phyloP scores from a whole-genome alignment of 2,329 filamentous ascomycete species.

The Periconia macrospinosa region DNA sequence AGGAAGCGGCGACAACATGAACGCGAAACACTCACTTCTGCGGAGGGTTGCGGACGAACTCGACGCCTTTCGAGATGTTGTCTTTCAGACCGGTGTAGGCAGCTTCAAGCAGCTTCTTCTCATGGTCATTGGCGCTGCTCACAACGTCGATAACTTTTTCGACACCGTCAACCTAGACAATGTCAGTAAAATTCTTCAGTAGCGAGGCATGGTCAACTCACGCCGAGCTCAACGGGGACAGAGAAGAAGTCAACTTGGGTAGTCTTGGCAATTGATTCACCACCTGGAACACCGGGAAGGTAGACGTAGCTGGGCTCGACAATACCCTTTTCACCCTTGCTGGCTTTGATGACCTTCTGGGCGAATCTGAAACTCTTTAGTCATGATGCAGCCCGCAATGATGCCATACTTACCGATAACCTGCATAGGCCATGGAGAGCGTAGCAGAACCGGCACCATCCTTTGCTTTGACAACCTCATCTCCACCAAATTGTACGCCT shows the following conservation, averaged over 20 bases:
- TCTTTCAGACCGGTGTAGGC: conserved; percentile 77
- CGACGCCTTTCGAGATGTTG: conserved; percentile 93
- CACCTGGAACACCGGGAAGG: conserved; percentile 84
- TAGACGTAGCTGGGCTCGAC: conserved; percentile 96
- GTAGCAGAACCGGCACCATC: conserved; percentile 88
- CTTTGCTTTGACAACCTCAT: conserved; percentile 95
- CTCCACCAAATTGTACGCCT: conserved; percentile 94
- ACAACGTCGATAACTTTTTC: conserved; percentile 85
- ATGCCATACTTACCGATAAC: conserved; percentile 69
- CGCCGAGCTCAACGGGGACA: conserved; percentile 90
- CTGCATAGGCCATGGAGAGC: conserved; percentile 93
- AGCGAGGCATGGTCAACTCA: conserved; percentile 56
- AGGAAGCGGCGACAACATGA: not conserved
- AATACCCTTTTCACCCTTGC: conserved; percentile 87
- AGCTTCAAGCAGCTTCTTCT: conserved; percentile 82
- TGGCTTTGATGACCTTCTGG: conserved; percentile 88
- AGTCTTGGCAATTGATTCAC: conserved; percentile 80
- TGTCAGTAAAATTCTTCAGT: conserved; percentile 17
- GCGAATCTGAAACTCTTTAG: conserved; percentile 67
- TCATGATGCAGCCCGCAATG: not conserved
- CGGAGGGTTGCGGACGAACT: conserved; percentile 84
- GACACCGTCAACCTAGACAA: conserved; percentile 71
- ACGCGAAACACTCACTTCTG: conserved; percentile 33
- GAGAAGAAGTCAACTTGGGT: conserved; percentile 93
- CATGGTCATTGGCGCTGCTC: conserved; percentile 75